Evolutionary conservation across 805 yeast genomes (phyloP), one percentile per base, ranked within the genome.

Genomic region (Lipomyces yamanashiensis): DNA sequence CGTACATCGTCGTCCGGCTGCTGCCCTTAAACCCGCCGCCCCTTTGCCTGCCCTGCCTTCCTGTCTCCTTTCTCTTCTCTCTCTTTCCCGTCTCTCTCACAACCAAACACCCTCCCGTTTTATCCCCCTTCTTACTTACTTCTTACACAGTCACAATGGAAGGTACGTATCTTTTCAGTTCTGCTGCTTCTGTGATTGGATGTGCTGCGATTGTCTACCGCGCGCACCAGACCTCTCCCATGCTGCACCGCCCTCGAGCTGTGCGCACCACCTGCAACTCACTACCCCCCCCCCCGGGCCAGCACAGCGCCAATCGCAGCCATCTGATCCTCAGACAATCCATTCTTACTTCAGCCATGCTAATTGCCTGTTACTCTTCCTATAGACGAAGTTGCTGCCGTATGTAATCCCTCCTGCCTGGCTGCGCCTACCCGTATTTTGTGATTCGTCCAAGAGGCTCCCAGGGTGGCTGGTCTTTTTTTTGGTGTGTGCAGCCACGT

Each of bases 351-450:
- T 47, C 23, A 53, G n/a, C 41, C 21, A 51, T 39, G 52, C 55
- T 61, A 17, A 50, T 23, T 49, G 36, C 7, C 34, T 50, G 37
- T 44, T 51, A 36, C 12, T 34, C 28, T 43, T 34, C 49, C 43
- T 67, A 70, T 64, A 79, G 82, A 79, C 78, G 82, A 79, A 75
- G 80, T 80, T 71, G 81, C 81, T 72, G 82, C 82, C 66, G 81
- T 79, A 79, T 67, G 81, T 77, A 64, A 10, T 17, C 47, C 48
- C 10, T 28, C 17, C 49, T 15, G 41, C 12, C 4, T 10, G 17
- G 12, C 37, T 12, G 36, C 40, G 45, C 50, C 34, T 12, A 15
- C 41, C 15, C 53, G n/a, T 17, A 7, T 40, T 39, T 17, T 21
- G 21, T 61, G 61, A 50, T 48, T 57, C 49, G 55, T 33, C 62